phyloP scores from a whole-genome alignment of 768 basidiomycete genomes.

The Flagelloscypha sp. region DNA sequence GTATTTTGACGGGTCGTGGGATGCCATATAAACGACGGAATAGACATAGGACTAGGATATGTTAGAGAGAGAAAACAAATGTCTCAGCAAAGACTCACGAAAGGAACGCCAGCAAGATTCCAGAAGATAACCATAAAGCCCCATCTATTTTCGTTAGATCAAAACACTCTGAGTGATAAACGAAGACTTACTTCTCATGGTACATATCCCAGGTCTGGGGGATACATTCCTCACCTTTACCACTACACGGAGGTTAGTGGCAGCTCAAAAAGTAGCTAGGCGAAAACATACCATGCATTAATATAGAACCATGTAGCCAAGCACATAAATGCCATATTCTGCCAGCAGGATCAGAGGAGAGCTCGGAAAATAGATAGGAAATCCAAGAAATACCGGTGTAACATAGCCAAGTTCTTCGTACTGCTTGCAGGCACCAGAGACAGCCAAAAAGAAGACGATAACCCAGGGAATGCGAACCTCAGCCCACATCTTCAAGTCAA shows the following conservation, averaged over 20 bases:
- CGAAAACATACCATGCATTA: slow-evolving; percentile 70
- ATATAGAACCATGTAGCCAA: slow-evolving; percentile 94
- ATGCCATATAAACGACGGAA: slow-evolving; percentile 97
- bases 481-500: slow-evolving; percentile 99
- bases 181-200: slow-evolving; percentile 78
- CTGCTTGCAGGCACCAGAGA: slow-evolving; percentile 92
- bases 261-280: neutral
- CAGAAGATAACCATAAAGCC: slow-evolving; percentile 98
- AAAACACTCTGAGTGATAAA: slow-evolving; percentile 2
- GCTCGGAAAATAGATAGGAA: neutral
- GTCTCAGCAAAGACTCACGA: slow-evolving; percentile 45
- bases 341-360: slow-evolving; percentile 2
- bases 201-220: slow-evolving; percentile 99
- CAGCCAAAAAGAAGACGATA: slow-evolving; percentile 85
- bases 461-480: slow-evolving; percentile 98
- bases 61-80: slow-evolving; percentile 3
- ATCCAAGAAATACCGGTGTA: no score
- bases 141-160: slow-evolving; percentile 39
- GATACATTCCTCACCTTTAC: slow-evolving; percentile 91
- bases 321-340: slow-evolving; percentile 98
- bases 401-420: slow-evolving; percentile 89
- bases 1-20: slow-evolving; percentile 82
- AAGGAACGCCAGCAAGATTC: slow-evolving; percentile 91
- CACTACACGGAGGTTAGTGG: slow-evolving; percentile 34
- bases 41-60: slow-evolving; percentile 85